Evolutionary conservation across 768 basidiomycete species (phyloP).

Genomic region (Mrakia frigida): DNA sequence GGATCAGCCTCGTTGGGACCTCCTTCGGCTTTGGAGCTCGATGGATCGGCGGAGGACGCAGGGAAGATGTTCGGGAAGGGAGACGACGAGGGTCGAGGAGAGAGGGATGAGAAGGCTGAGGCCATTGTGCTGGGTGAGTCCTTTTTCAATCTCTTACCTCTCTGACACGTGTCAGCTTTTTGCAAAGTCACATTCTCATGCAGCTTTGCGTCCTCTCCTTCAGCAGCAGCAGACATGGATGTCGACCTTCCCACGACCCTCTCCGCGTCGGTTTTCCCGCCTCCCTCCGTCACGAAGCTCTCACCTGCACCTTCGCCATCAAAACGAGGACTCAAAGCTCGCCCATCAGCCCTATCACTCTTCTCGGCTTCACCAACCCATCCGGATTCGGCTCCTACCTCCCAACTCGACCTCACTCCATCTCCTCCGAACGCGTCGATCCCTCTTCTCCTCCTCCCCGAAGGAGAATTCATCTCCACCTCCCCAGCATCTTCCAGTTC

Average conservation of each 20-base stretch:
- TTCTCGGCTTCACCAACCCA: neutral
- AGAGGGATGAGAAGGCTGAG: neutral
- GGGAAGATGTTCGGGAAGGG: neutral
- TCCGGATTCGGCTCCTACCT: neutral
- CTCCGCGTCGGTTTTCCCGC: neutral
- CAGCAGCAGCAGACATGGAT: neutral
- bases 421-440: neutral
- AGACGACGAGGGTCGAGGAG: neutral
- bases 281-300: neutral
- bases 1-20: neutral
- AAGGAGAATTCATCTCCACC: neutral
- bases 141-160: neutral
- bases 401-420: slow-evolving; percentile 1
- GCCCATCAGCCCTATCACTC: neutral
- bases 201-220: neutral
- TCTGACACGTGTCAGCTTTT: neutral
- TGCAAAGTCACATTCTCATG: neutral
- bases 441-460: slow-evolving; percentile 2
- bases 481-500: neutral
- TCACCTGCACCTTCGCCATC: neutral
- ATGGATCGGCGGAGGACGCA: neutral
- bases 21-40: neutral
- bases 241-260: neutral
- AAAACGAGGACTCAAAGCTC: neutral
- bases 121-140: neutral